phyloP scores from a whole-genome alignment of 2,329 filamentous ascomycete species.

The Arthroderma sp. region DNA sequence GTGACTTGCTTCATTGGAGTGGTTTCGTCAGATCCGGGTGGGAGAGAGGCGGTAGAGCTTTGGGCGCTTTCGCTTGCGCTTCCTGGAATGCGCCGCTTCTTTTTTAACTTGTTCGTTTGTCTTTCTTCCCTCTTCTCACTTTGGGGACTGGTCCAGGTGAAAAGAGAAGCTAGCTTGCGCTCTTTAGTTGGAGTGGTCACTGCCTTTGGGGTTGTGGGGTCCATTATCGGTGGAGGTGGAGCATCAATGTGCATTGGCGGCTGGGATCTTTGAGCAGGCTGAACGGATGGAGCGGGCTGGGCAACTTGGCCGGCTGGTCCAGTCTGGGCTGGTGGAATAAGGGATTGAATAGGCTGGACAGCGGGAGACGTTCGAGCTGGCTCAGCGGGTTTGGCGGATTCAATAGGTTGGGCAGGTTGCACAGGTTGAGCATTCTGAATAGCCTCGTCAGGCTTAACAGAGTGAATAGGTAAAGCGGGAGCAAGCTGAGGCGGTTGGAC shows the following conservation, averaged over 20 bases:
- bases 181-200: slow-evolving; percentile 49
- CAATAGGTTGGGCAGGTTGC: neutral
- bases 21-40: slow-evolving; percentile 32
- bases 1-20: slow-evolving; percentile 24
- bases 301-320: neutral
- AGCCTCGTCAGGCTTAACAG: neutral
- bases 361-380: no score
- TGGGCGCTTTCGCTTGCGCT: slow-evolving; percentile 77
- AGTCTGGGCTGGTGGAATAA: neutral
- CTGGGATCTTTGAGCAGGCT: neutral
- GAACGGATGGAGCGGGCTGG: neutral
- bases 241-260: neutral
- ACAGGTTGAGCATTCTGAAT: neutral
- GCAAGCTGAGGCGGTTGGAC: neutral
- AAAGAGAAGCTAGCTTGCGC: slow-evolving; percentile 55
- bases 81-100: slow-evolving; percentile 62
- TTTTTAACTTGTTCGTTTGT: slow-evolving; percentile 81
- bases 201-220: slow-evolving; percentile 9
- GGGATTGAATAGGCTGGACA: neutral
- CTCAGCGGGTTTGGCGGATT: neutral
- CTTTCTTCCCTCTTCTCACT: slow-evolving; percentile 47
- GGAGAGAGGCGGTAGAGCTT: slow-evolving; percentile 74
- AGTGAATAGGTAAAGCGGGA: neutral
- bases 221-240: neutral
- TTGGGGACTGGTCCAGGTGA: slow-evolving; percentile 54